Evolutionary conservation across 2,329 filamentous ascomycete genomes (phyloP).

Genomic region (Cytospora paraplurivora): DNA sequence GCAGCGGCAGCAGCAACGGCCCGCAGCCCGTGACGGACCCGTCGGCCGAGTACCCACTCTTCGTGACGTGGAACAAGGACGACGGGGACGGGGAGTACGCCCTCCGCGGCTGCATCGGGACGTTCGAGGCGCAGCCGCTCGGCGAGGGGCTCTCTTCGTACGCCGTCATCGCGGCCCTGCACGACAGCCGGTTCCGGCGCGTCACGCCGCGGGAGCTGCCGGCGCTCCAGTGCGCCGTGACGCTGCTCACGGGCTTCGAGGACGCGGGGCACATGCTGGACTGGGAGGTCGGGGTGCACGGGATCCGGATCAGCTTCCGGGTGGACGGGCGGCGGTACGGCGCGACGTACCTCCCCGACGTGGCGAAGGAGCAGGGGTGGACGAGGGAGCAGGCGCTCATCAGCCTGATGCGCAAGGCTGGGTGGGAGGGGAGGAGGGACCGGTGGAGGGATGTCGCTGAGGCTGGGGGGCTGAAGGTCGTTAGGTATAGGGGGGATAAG

Average conservation of each 20-base stretch:
- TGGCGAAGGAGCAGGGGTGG: conserved; percentile 92
- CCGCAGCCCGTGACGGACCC: conserved; percentile 35
- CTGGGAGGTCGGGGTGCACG: conserved; percentile 86
- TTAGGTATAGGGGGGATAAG: conserved; percentile 86
- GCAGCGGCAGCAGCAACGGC: no score
- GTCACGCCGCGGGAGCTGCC: conserved; percentile 58
- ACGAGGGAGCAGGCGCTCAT: conserved; percentile 87
- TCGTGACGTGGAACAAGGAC: conserved; percentile 91
- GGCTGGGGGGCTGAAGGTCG: conserved; percentile 59
- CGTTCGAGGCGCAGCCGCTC: conserved; percentile 79
- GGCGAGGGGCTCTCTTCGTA: conserved; percentile 75
- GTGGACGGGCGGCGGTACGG: conserved; percentile 73
- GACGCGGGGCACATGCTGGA: conserved; percentile 72
- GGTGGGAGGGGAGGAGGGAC: conserved; percentile 80
- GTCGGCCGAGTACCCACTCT: conserved; percentile 68
- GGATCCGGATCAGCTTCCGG: conserved; percentile 83
- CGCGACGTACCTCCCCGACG: conserved; percentile 89
- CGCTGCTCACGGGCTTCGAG: conserved; percentile 85
- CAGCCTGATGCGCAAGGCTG: conserved; percentile 91
- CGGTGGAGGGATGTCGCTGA: conserved; percentile 75
- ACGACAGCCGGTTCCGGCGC: conserved; percentile 64
- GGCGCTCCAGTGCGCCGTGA: conserved; percentile 67
- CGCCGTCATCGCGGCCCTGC: conserved; percentile 74
- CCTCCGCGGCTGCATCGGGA: conserved; percentile 93
- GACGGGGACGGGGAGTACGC: conserved; percentile 58